Percentiles rank a stretch among this genome's conserved stretches.
Evolutionary conservation across 176 grass and related monocot genomes (phyloP).

Genomic region (Dactylis glomerata): DNA sequence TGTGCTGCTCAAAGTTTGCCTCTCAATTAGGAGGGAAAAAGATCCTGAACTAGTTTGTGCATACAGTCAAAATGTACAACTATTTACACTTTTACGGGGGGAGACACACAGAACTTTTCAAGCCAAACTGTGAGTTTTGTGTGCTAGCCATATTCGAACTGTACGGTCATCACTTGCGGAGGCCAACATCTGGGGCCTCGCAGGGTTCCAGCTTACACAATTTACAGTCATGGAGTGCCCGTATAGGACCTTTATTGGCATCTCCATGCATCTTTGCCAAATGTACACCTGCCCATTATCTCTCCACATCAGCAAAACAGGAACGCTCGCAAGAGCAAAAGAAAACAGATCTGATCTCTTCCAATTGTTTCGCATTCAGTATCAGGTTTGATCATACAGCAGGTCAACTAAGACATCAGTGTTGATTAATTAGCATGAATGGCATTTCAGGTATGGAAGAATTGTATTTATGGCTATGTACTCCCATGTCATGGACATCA

Average conservation of each 20-base stretch:
- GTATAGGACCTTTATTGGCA: slow-evolving; percentile 65
- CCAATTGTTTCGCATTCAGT: background rate
- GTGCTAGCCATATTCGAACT: slow-evolving; percentile 66
- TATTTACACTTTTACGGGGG: slow-evolving; percentile 47
- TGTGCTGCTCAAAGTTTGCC: background rate
- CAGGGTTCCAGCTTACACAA: slow-evolving; percentile 85
- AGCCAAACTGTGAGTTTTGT: slow-evolving; percentile 22
- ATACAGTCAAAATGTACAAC: slow-evolving; percentile 34
- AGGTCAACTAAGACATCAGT: background rate
- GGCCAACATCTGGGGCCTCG: slow-evolving; percentile 75
- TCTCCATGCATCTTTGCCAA: slow-evolving; percentile 62
- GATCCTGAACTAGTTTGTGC: slow-evolving; percentile 4
- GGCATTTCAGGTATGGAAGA: background rate
- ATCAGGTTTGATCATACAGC: background rate
- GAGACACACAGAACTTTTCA: slow-evolving; percentile 24
- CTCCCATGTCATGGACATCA: background rate
- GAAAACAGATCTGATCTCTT: background rate
- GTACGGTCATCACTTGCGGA: slow-evolving; percentile 89
- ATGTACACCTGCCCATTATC: slow-evolving; percentile 74
- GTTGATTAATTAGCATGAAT: background rate
- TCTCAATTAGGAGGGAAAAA: background rate
- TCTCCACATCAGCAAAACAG: slow-evolving; percentile 13
- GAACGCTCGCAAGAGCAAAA: background rate
- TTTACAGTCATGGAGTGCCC: slow-evolving; percentile 83
- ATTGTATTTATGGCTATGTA: background rate